A percentile compares a stretch with the other conserved stretches of the same genome.
phyloP scores from a whole-genome alignment of 2,329 filamentous ascomycete genomes.

The Graphiopsis chlorocephala region DNA sequence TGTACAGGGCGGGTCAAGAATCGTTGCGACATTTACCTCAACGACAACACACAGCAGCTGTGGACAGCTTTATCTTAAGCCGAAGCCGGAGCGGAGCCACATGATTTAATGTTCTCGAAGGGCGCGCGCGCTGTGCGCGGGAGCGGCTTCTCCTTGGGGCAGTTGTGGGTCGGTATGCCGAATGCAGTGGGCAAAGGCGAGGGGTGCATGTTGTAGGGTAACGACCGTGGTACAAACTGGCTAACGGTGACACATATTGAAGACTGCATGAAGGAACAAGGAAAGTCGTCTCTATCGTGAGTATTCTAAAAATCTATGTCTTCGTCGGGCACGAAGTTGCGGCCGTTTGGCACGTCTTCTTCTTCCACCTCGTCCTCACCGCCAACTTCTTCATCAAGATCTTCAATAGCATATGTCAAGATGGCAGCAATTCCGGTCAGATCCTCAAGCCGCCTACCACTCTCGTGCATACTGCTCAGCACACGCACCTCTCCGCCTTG shows the following conservation, averaged over 20 bases:
- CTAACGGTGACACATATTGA: not conserved
- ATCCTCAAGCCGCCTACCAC: slow-evolving; percentile 77
- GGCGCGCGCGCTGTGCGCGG: not conserved
- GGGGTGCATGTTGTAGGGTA: slow-evolving; percentile 2
- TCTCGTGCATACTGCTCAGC: slow-evolving; percentile 92
- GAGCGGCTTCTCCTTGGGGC: slow-evolving; percentile 13
- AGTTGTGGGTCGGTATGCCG: slow-evolving; percentile 12
- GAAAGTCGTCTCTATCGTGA: not conserved
- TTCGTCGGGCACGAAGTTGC: slow-evolving; percentile 7
- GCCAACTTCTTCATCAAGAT: slow-evolving; percentile 62
- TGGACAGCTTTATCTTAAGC: slow-evolving; percentile 15
- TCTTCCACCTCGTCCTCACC: slow-evolving; percentile 3
- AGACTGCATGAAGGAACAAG: not conserved
- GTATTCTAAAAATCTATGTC: slow-evolving; percentile 15
- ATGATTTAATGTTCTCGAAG: not conserved
- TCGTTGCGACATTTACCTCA: slow-evolving; percentile 9
- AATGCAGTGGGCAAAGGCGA: slow-evolving; percentile 11
- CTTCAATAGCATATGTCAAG: slow-evolving; percentile 83
- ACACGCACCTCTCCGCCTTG: slow-evolving; percentile 85
- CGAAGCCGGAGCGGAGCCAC: slow-evolving; percentile 15
- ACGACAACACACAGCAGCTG: not conserved
- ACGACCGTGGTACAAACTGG: no score
- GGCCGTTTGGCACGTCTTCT: slow-evolving; percentile 5
- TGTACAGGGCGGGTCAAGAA: slow-evolving; percentile 1
- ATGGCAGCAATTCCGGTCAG: slow-evolving; percentile 87